A percentile compares a stretch with the other conserved stretches of the same genome.
phyloP scores from a whole-genome alignment of 2,329 filamentous ascomycete genomes.

The Exophiala bonariae region DNA sequence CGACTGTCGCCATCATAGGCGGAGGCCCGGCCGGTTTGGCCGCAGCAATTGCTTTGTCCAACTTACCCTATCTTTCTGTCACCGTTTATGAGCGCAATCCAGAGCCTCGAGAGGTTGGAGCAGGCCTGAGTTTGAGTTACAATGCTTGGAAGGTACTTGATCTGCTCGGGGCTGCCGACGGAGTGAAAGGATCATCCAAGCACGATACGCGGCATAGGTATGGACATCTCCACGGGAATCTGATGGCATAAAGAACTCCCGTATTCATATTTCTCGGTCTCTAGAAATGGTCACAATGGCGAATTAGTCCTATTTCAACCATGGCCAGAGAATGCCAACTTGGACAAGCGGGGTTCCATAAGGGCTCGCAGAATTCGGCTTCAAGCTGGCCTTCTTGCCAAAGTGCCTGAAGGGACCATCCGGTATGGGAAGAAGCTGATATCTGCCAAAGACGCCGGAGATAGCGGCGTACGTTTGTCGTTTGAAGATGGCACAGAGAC shows the following conservation, averaged over 20 bases:
- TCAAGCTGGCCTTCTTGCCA: constrained; percentile 50
- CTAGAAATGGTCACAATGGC: constrained; percentile 35
- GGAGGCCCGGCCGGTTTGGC: constrained; percentile 41
- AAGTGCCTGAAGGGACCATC: constrained; percentile 45
- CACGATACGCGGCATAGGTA: constrained; percentile 31
- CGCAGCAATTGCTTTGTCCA: constrained; percentile 46
- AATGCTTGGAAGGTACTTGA: constrained; percentile 51
- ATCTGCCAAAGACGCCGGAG: constrained; percentile 37
- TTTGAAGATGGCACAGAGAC: constrained; percentile 47
- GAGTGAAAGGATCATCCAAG: constrained; percentile 36
- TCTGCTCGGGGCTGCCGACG: constrained; percentile 44
- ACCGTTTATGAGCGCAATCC: constrained; percentile 47
- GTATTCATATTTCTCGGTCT: not conserved
- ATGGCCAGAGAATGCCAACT: constrained; percentile 12
- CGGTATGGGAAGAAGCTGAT: constrained; percentile 47
- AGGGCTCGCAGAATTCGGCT: constrained; percentile 39
- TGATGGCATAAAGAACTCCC: too few relatives aligned
- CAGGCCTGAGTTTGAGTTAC: constrained; percentile 46
- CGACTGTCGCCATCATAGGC: constrained; percentile 39
- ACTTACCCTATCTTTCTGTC: constrained; percentile 42
- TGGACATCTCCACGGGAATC: too few relatives aligned
- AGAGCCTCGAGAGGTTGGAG: constrained; percentile 47
- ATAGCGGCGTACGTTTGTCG: constrained; percentile 39
- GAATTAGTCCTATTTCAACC: constrained; percentile 24
- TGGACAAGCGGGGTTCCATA: constrained; percentile 24